These are phyloP conservation scores for Serendipita vermifera DNA, from an alignment of 768 basidiomycete genomes.

Conservation along the genomic window DNA sequence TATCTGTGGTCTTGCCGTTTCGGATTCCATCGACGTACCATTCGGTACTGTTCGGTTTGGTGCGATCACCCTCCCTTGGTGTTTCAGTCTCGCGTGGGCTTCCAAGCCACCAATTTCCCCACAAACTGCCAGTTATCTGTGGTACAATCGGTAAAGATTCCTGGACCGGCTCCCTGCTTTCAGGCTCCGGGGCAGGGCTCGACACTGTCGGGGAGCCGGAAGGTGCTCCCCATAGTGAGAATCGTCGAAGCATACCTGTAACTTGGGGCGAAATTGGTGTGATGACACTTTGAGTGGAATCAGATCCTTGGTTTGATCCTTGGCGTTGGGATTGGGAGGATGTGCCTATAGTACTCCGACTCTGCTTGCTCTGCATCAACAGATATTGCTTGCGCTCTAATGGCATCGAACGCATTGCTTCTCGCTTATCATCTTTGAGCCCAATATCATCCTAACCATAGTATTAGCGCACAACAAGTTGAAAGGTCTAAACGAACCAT, in stretches of 20 bases:
- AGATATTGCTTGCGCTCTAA: conserved; percentile 53
- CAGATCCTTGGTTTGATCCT: not conserved
- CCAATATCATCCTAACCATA: conserved; percentile 52
- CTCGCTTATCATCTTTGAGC: conserved; percentile 55
- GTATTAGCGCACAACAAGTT: conserved; percentile 11
- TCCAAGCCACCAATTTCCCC: conserved; percentile 58
- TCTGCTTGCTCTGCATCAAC: conserved; percentile 41
- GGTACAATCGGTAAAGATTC: conserved; percentile 34
- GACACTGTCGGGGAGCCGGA: conserved; percentile 16
- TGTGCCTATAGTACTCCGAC: conserved; percentile 23
- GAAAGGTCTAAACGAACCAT: conserved; percentile 36
- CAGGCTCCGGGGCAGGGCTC: conserved; percentile 24
- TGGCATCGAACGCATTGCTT: conserved; percentile 48
- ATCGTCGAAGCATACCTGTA: conserved; percentile 61
- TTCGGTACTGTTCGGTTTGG: conserved; percentile 36
- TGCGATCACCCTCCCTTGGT: conserved; percentile 25
- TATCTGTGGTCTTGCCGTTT: conserved; percentile 39
- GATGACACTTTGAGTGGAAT: too few species aligned
- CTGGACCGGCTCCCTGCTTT: conserved; percentile 1
- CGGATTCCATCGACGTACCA: conserved; percentile 54
- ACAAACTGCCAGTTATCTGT: conserved; percentile 63
- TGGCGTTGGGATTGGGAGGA: conserved; percentile 15
- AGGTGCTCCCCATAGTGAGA: conserved; percentile 48
- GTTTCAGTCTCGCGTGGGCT: conserved; percentile 19
- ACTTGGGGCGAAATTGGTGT: conserved; percentile 42